phyloP scores from a whole-genome alignment of 345 rosid genomes.

The Brassica juncea region DNA sequence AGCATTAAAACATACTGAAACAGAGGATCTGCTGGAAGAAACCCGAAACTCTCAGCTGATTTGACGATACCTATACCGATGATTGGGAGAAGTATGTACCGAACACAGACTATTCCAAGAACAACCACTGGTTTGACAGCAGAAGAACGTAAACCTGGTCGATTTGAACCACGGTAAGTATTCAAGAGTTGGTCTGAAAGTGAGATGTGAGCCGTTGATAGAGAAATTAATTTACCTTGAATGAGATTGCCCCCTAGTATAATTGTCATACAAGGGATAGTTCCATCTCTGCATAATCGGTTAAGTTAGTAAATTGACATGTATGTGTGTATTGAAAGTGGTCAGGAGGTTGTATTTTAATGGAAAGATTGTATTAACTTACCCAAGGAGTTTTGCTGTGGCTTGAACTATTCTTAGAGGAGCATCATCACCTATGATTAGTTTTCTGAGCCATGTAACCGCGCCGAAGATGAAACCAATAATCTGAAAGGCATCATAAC shows the following conservation, averaged over 20 bases:
- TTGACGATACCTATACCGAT: conserved; percentile 71
- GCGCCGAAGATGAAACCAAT: conserved; percentile 83
- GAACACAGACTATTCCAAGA: conserved; percentile 61
- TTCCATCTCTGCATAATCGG: conserved; percentile 62
- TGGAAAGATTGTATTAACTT: conserved; percentile 24
- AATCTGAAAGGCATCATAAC: conserved; percentile 51
- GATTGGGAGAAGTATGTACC: conserved; percentile 59
- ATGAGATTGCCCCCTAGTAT: conserved; percentile 92
- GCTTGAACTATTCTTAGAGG: conserved; percentile 73
- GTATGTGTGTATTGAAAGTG: neutral
- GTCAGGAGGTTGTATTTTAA: neutral
- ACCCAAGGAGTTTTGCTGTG: conserved; percentile 87
- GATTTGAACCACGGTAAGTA: conserved; percentile 16
- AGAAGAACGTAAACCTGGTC: conserved; percentile 69
- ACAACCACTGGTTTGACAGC: conserved; percentile 53
- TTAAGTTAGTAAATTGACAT: conserved; percentile 22
- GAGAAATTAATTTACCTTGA: conserved; percentile 53
- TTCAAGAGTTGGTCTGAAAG: neutral
- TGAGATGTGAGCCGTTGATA: neutral
- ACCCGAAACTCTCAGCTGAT: conserved; percentile 68
- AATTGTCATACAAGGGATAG: conserved; percentile 88
- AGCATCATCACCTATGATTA: conserved; percentile 71
- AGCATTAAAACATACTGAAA: conserved; percentile 77
- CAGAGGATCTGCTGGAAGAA: conserved; percentile 77
- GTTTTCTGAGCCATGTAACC: conserved; percentile 61